Evolutionary conservation across 306 rosid genomes (phyloP).

Genomic region (Ormosia semicastrata): DNA sequence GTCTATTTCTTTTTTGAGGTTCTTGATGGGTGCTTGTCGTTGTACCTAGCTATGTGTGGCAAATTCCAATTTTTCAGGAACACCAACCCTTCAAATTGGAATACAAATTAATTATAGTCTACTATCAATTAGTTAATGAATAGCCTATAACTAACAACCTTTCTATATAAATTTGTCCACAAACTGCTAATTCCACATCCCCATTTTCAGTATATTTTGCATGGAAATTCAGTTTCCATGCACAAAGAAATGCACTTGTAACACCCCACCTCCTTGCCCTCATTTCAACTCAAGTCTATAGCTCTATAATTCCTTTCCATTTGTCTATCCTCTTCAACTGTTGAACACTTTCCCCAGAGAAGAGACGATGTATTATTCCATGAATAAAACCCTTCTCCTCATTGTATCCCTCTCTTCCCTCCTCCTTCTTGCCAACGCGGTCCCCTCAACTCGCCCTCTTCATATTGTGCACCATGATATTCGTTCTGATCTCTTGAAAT

Average conservation of each 20-base stretch:
- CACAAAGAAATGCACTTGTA: neutral
- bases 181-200: neutral
- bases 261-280: neutral
- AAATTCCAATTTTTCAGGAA: conserved; percentile 18
- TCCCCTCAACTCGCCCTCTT: neutral
- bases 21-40: neutral
- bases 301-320: neutral
- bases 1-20: neutral
- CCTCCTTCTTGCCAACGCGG: neutral
- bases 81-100: neutral
- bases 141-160: neutral
- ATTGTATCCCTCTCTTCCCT: neutral
- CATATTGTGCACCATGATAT: neutral
- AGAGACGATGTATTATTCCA: conserved; percentile 25
- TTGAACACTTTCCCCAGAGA: neutral
- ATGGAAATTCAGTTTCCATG: neutral
- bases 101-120: neutral
- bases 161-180: neutral
- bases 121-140: neutral
- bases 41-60: neutral
- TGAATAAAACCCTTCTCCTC: neutral
- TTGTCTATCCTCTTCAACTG: conserved; percentile 20
- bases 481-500: rapidly evolving
- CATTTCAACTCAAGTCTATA: neutral
- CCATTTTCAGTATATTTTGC: neutral